phyloP scores from a whole-genome alignment of 768 basidiomycete genomes.

The Boletus sp. region DNA sequence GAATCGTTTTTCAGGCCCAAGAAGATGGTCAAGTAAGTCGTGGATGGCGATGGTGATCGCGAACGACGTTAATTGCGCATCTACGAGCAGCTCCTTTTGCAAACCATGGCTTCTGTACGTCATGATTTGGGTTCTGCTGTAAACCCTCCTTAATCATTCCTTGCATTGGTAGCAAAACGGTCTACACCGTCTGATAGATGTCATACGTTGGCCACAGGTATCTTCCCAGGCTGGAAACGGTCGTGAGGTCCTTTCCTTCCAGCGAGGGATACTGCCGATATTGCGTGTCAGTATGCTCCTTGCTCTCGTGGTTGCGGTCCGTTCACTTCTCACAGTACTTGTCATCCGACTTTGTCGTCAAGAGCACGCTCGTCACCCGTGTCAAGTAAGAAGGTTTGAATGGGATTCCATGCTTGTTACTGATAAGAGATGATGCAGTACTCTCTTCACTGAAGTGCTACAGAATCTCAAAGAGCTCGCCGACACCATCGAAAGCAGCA shows the following conservation, averaged over 20 bases:
- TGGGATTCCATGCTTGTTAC: not conserved
- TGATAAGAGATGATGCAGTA: conserved; percentile 29
- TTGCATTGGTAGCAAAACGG: conserved; percentile 46
- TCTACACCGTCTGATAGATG: conserved; percentile 47
- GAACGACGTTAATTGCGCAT: not conserved
- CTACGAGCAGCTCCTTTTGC: conserved; percentile 38
- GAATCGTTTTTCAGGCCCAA: conserved; percentile 32
- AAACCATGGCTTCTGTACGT: conserved; percentile 39
- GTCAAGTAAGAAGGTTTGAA: conserved; percentile 44
- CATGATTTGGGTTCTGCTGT: not conserved
- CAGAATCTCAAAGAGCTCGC: conserved; percentile 45
- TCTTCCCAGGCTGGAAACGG: conserved; percentile 37
- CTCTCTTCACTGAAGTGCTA: conserved; percentile 45
- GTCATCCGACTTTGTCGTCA: conserved; percentile 57
- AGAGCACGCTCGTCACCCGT: conserved; percentile 49
- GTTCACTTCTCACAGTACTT: conserved; percentile 43
- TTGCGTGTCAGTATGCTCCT: conserved; percentile 40
- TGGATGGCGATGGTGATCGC: conserved; percentile 2
- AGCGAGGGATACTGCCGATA: conserved; percentile 53
- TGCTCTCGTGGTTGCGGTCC: not conserved
- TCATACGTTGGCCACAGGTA: conserved; percentile 47
- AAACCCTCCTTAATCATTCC: not conserved
- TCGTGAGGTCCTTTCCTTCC: conserved; percentile 49
- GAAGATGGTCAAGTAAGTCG: conserved; percentile 51
- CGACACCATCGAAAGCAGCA: conserved; percentile 38